Conservation (phyloP, 306 rosid genomes). For the Malus sylvestris region DNA sequence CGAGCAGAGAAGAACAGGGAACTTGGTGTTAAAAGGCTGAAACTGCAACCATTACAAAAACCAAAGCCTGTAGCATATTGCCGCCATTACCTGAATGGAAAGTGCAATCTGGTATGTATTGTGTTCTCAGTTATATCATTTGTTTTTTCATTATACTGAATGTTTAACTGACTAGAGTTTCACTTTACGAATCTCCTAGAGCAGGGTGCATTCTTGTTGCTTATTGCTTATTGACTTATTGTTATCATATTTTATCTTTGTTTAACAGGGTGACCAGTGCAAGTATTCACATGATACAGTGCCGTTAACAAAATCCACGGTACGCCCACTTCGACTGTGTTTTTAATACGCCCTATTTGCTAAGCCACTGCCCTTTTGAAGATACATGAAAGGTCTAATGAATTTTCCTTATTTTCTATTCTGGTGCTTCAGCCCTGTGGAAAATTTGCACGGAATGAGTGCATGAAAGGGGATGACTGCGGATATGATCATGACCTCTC, state of each 20-base stretch:
- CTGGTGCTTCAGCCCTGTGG: slow-evolving; percentile 65
- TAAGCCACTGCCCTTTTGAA: neutral
- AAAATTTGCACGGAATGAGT: slow-evolving; percentile 57
- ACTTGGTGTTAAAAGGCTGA: slow-evolving; percentile 71
- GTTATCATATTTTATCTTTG: slow-evolving; percentile 1
- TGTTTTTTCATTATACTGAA: neutral
- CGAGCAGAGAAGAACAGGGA: slow-evolving; percentile 62
- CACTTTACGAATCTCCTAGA: neutral
- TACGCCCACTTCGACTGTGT: slow-evolving; percentile 13
- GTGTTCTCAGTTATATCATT: slow-evolving; percentile 10
- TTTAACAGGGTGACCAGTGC: slow-evolving; percentile 80
- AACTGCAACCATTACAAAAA: slow-evolving; percentile 39
- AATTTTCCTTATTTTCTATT: slow-evolving; percentile 1
- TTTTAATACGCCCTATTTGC: neutral
- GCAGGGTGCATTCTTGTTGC: neutral
- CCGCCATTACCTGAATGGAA: slow-evolving; percentile 68
- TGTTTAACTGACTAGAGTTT: neutral
- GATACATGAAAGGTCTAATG: neutral
- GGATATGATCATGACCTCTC: slow-evolving; percentile 80
- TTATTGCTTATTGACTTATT: neutral
- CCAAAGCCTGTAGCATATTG: slow-evolving; percentile 46
- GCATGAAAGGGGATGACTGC: slow-evolving; percentile 95
- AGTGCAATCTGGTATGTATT: slow-evolving; percentile 57
- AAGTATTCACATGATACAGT: slow-evolving; percentile 69
- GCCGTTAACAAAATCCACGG: slow-evolving; percentile 73